Evolutionary conservation across 2,329 filamentous ascomycete species (phyloP).

Genomic region (Claviceps maximensis): DNA sequence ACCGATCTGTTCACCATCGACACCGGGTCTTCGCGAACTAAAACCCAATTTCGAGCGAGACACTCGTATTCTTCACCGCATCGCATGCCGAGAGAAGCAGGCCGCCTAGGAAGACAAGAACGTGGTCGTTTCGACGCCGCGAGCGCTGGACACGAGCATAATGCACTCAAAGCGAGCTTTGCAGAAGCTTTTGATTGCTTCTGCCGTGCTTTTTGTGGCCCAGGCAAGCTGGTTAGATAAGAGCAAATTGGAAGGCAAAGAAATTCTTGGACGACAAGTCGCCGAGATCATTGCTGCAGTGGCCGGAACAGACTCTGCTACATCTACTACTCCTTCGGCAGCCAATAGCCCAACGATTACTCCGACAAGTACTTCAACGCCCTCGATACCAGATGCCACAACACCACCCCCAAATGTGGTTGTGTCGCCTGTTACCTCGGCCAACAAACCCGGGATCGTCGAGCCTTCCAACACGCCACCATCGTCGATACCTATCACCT

Average conservation of each 20-base stretch:
- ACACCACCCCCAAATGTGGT: background rate
- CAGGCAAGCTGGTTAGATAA: slow-evolving; percentile 26
- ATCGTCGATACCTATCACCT: background rate
- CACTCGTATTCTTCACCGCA: too few species aligned
- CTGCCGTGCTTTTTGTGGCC: slow-evolving; percentile 32
- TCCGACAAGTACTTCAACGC: background rate
- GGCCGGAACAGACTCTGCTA: background rate
- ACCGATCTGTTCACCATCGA: background rate
- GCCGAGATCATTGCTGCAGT: slow-evolving; percentile 5
- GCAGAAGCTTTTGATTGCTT: slow-evolving; percentile 34
- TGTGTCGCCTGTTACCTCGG: background rate
- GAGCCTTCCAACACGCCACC: background rate
- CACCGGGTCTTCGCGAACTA: background rate
- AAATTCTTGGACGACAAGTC: slow-evolving; percentile 11
- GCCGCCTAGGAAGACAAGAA: background rate
- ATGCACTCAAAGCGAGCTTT: slow-evolving; percentile 37
- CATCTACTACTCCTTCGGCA: background rate
- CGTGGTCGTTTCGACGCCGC: background rate
- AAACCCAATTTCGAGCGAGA: background rate
- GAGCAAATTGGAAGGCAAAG: slow-evolving; percentile 10
- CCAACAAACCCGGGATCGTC: background rate
- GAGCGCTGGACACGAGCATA: background rate
- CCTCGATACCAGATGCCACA: background rate
- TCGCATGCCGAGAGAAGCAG: background rate
- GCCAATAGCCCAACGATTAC: background rate